phyloP scores from a whole-genome alignment of 1,139 yeast genomes.

The Saccharomyces hybrid region DNA sequence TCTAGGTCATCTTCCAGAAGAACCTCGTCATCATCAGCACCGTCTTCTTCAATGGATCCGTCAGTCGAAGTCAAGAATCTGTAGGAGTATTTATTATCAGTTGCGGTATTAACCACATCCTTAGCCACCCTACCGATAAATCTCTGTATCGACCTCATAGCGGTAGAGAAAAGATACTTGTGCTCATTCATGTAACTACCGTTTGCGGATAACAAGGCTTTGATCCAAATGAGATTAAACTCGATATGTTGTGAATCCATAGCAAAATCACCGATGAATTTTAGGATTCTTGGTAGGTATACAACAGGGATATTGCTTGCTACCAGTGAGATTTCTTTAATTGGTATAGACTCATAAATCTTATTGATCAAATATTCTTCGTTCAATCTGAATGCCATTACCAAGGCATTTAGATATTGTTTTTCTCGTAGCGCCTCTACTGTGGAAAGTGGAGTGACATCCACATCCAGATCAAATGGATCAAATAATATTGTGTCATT shows the following conservation, averaged over 20 bases:
- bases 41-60: slow-evolving; percentile 23
- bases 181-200: slow-evolving; percentile 65
- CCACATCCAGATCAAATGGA: slow-evolving; percentile 91
- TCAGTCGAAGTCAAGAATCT: slow-evolving; percentile 37
- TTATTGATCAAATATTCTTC: slow-evolving; percentile 66
- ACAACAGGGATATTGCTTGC: slow-evolving; percentile 64
- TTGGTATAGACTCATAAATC: slow-evolving; percentile 71
- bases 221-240: slow-evolving; percentile 75
- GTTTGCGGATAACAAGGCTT: slow-evolving; percentile 57
- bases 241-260: slow-evolving; percentile 81
- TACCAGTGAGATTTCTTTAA: slow-evolving; percentile 61
- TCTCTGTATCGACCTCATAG: slow-evolving; percentile 66
- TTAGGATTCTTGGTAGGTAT: slow-evolving; percentile 60
- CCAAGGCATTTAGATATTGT: slow-evolving; percentile 71
- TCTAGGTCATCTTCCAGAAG: slow-evolving; percentile 9
- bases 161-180: slow-evolving; percentile 57
- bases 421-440: slow-evolving; percentile 54
- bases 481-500: slow-evolving; percentile 75
- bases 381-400: slow-evolving; percentile 90
- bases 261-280: slow-evolving; percentile 63
- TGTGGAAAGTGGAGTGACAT: slow-evolving; percentile 77
- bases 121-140: slow-evolving; percentile 69
- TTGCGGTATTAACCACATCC: slow-evolving; percentile 54
- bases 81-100: slow-evolving; percentile 48
- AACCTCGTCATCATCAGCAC: slow-evolving; percentile 12